phyloP scores from a whole-genome alignment of 805 yeast genomes.

The Candida khao-thaluensis region DNA sequence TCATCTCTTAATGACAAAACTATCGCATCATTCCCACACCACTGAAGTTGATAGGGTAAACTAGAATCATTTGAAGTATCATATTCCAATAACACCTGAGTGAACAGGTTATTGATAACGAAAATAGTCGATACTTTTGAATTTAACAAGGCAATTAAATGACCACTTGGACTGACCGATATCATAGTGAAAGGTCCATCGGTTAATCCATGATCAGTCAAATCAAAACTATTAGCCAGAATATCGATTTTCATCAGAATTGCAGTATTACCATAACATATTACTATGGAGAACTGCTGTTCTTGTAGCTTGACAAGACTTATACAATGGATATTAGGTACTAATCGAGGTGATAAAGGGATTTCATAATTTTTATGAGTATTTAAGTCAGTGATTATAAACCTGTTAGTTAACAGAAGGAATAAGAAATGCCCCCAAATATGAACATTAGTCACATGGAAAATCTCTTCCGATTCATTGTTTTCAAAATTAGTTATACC shows the following conservation, averaged over 20 bases:
- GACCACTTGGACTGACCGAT: conserved; percentile 52
- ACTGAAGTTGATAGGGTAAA: conserved; percentile 51
- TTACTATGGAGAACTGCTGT: conserved; percentile 20
- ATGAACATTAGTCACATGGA: conserved; percentile 17
- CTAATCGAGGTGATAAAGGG: conserved; percentile 24
- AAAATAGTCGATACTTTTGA: conserved; percentile 39
- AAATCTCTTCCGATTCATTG: conserved; percentile 29
- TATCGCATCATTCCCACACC: conserved; percentile 89
- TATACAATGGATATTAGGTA: conserved; percentile 23
- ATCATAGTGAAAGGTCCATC: conserved; percentile 50
- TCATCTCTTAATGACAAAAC: conserved; percentile 63
- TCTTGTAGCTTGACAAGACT: conserved; percentile 14
- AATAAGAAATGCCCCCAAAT: conserved; percentile 14
- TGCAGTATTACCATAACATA: conserved; percentile 29
- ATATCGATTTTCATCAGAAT: conserved; percentile 26
- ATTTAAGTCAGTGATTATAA: conserved; percentile 37
- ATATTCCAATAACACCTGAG: conserved; percentile 43
- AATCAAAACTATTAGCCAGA: conserved; percentile 21
- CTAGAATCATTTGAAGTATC: conserved; percentile 39
- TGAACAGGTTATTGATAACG: conserved; percentile 50
- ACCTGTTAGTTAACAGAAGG: conserved; percentile 36
- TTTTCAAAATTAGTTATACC: conserved; percentile 32
- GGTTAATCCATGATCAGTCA: conserved; percentile 38
- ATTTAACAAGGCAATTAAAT: conserved; percentile 52
- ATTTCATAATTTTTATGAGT: conserved; percentile 40